Evolutionary conservation across 164 flowering plant genomes (phyloP), one percentile per base, ranked within the genome.

Genomic region (Paratinospora sagittata): DNA sequence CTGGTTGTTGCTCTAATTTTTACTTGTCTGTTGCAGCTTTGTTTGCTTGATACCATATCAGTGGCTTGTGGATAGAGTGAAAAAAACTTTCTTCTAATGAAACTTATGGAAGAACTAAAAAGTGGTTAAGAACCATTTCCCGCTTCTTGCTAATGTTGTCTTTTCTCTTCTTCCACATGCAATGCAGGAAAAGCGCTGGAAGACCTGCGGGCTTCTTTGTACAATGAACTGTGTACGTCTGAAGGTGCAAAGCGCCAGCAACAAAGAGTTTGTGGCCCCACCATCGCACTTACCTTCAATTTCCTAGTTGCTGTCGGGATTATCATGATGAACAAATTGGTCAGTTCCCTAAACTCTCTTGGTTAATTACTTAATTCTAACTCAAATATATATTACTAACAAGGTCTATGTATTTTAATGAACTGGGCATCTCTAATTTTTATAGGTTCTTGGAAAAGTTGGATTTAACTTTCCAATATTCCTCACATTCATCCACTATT

Each of bases 261-360:
- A 70, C 95, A 88, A 76, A 85, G 89, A 6, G 68, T 88, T 68
- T 90, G 85, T 70, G 92, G 90, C 52, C 97, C 98, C 1, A 80
- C 79, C 60, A 82, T 84, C 60, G 97, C 98, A 61, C 90, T 95
- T 47, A 75, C 97, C 8, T 95, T 92, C 83, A 92, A 95, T 79
- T 95, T 95, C 79, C 69, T 92, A 76, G 89, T 90, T 66, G 87
- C 98, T 52, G 89, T 95, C 70, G 84, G 92, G 16, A 95, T 95
- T 63, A 95, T 95, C 68, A 81, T 95, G 89, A 82, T 85, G 82
- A 92, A 95, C 84, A 95, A 92, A 87, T 74, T 91, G 97, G 98
- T 95, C 9, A 3, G 86, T 79, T 30, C 61, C 52, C 37, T 23
- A 27, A 8, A 9, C 5, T 74, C 57, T 65, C 24, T 11, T 58